Percentiles rank a stretch among this genome's conserved stretches.
These are phyloP conservation scores for Coleophoma cylindrospora DNA, from an alignment of 2,329 filamentous ascomycete genomes.

Conservation along the genomic window DNA sequence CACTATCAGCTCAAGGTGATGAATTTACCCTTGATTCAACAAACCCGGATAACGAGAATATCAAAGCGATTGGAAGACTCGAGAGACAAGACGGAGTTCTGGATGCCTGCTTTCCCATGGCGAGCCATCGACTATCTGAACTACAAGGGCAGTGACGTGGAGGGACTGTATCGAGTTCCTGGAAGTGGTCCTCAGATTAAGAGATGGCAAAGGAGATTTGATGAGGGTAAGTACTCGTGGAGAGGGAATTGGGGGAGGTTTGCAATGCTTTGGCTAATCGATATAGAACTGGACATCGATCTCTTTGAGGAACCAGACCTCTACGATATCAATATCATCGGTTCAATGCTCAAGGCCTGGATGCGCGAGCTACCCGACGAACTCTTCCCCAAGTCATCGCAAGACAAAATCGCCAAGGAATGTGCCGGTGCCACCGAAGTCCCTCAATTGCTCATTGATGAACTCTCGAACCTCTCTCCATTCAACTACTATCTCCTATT, in stretches of 20 bases:
- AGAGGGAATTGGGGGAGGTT: not conserved
- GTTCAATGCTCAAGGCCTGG: slow-evolving; percentile 95
- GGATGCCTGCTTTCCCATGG: slow-evolving; percentile 97
- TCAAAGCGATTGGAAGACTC: slow-evolving; percentile 85
- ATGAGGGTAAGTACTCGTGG: slow-evolving; percentile 55
- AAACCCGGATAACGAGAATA: slow-evolving; percentile 86
- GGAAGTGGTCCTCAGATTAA: slow-evolving; percentile 88
- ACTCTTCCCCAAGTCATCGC: slow-evolving; percentile 79
- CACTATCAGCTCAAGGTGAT: slow-evolving; percentile 82
- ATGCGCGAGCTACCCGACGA: slow-evolving; percentile 91
- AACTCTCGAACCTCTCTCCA: slow-evolving; percentile 87
- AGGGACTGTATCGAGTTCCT: slow-evolving; percentile 88
- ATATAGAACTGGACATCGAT: slow-evolving; percentile 76
- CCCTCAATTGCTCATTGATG: slow-evolving; percentile 81
- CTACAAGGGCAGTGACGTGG: slow-evolving; percentile 88
- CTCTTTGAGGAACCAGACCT: slow-evolving; percentile 82
- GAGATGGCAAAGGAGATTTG: slow-evolving; percentile 89
- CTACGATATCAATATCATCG: slow-evolving; percentile 95
- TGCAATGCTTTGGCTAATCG: slow-evolving; percentile 8
- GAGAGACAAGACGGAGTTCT: slow-evolving; percentile 93
- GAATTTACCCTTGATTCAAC: slow-evolving; percentile 79
- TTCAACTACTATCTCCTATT: slow-evolving; percentile 98
- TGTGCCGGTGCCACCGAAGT: slow-evolving; percentile 75
- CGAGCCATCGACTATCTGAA: slow-evolving; percentile 95
- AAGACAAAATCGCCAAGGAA: slow-evolving; percentile 74